phyloP scores from a whole-genome alignment of 2,329 filamentous ascomycete species.

The Ceratocystis ficicola region DNA sequence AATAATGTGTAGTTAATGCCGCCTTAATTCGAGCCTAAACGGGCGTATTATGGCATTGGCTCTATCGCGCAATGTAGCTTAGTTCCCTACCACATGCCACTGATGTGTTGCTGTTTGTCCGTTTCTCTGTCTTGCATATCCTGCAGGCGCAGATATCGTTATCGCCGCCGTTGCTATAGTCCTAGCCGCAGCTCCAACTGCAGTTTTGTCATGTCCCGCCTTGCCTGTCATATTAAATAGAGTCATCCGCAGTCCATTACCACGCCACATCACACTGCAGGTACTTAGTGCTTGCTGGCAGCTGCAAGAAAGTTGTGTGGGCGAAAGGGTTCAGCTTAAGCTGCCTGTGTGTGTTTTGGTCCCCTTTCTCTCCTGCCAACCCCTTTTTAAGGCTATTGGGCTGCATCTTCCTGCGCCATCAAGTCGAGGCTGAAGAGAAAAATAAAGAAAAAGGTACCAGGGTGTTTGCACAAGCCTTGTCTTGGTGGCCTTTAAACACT shows the following conservation, averaged over 20 bases:
- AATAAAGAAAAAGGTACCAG: no score
- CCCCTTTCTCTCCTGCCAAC: not conserved
- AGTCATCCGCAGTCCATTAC: not conserved
- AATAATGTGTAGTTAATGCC: not conserved
- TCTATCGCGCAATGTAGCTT: no score
- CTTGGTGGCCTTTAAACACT: not conserved
- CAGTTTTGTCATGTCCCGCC: constrained; percentile 14
- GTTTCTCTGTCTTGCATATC: not conserved
- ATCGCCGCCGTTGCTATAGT: not conserved
- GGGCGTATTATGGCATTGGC: no score
- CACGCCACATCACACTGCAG: not conserved
- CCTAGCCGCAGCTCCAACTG: not conserved
- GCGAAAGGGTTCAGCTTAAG: not conserved
- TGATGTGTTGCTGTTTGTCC: no score
- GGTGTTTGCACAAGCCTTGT: not conserved
- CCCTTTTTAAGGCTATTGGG: not conserved
- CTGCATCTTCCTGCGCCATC: not conserved
- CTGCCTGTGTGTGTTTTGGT: not conserved
- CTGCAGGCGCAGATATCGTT: not conserved
- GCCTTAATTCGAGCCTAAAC: no score
- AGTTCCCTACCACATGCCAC: no score
- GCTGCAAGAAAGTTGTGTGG: constrained; percentile 9
- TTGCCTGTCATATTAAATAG: constrained; percentile 11
- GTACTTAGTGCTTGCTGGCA: constrained; percentile 1
- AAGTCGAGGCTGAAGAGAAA: not conserved